These are phyloP conservation scores for Coffea canephora DNA, from an alignment of 257 asterid species.

Conservation along the genomic window DNA sequence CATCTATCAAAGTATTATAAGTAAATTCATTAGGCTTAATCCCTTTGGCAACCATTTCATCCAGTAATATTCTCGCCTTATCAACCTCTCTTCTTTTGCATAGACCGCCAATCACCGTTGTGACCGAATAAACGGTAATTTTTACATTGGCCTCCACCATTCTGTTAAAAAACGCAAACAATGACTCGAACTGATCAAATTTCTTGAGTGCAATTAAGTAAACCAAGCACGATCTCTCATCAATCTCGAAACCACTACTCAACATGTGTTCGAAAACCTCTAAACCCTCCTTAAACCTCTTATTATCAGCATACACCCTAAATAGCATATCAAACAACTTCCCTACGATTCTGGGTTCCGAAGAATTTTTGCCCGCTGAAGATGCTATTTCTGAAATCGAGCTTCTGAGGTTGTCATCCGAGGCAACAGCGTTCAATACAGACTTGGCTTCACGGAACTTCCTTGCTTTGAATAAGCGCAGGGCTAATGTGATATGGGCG, in stretches of 20 bases:
- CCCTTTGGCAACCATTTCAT: constrained; percentile 51
- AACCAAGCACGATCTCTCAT: constrained; percentile 81
- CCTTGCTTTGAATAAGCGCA: constrained; percentile 55
- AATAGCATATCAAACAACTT: constrained; percentile 40
- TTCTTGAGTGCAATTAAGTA: constrained; percentile 64
- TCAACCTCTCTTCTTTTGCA: constrained; percentile 55
- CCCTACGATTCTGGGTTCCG: constrained; percentile 6
- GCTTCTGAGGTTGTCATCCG: constrained; percentile 35
- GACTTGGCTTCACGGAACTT: constrained; percentile 62
- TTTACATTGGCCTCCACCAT: constrained; percentile 74
- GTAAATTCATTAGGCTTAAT: constrained; percentile 62
- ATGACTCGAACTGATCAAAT: constrained; percentile 36
- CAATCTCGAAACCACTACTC: constrained; percentile 47
- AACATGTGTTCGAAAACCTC: constrained; percentile 41
- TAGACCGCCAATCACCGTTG: constrained; percentile 55
- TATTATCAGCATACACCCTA: constrained; percentile 37
- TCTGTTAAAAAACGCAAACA: constrained; percentile 49
- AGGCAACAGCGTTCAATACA: constrained; percentile 47
- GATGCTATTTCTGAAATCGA: constrained; percentile 48
- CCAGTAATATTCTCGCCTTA: constrained; percentile 56
- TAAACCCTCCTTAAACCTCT: constrained; percentile 30
- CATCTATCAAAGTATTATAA: constrained; percentile 66
- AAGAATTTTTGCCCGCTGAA: constrained; percentile 14
- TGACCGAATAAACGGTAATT: constrained; percentile 70
- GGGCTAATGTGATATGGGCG: constrained; percentile 43